Conservation (phyloP, 495 filamentous ascomycete genomes). For the Aspergillus mulundensis region DNA sequence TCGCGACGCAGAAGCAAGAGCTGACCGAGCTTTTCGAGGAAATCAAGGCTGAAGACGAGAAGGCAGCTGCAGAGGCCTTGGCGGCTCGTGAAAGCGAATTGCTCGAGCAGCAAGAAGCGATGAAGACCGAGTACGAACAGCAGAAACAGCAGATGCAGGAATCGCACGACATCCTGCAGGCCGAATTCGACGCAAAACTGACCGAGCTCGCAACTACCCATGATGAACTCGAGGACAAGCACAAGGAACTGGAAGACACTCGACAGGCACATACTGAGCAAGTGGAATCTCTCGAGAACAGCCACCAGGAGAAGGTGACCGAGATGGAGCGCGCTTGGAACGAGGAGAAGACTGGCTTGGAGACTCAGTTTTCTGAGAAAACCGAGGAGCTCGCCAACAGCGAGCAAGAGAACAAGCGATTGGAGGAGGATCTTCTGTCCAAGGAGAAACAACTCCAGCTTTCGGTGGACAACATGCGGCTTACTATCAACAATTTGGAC, state of each 20-base stretch:
- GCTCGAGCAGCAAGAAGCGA: slow-evolving; percentile 32
- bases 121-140: slow-evolving; percentile 41
- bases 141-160: slow-evolving; percentile 43
- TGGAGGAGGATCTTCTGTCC: slow-evolving; percentile 42
- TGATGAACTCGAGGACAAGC: slow-evolving; percentile 23
- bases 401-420: slow-evolving; percentile 46
- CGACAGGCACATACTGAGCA: slow-evolving; percentile 30
- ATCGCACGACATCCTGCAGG: slow-evolving; percentile 33
- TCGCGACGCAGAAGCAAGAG: slow-evolving; percentile 40
- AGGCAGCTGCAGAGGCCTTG: slow-evolving; percentile 32
- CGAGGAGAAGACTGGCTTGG: slow-evolving; percentile 29
- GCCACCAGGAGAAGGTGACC: slow-evolving; percentile 34
- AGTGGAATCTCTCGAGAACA: slow-evolving; percentile 22
- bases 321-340: slow-evolving; percentile 37
- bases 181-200: slow-evolving; percentile 32
- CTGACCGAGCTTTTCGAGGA: slow-evolving; percentile 47
- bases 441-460: slow-evolving; percentile 50
- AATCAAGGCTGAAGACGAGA: slow-evolving; percentile 48
- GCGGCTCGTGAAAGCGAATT: slow-evolving; percentile 40
- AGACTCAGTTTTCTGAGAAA: slow-evolving; percentile 38
- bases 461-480: slow-evolving; percentile 47
- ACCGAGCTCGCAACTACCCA: slow-evolving; percentile 34
- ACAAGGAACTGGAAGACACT: slow-evolving; percentile 32
- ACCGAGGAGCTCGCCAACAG: slow-evolving; percentile 30
- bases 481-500: slow-evolving; percentile 49